Evolutionary conservation across 305 asterid genomes (phyloP), one percentile per base, ranked within the genome.

Genomic region (Solanum aculeatissimum): DNA sequence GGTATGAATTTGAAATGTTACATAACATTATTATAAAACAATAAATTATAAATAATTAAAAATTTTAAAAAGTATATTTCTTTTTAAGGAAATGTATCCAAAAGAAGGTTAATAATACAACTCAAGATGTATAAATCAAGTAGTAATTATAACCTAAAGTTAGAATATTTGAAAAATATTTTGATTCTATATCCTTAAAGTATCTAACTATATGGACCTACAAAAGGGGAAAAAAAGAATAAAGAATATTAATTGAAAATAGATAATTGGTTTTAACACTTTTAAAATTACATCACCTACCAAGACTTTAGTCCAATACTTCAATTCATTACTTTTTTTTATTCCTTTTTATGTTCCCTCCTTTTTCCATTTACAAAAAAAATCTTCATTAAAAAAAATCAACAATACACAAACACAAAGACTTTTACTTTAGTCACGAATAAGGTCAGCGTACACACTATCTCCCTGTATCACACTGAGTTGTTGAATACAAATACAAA

Each of bases 261-360:
- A n/a, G 4, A 27, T 0, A 38, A 68, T 32, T 43, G 62, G 29
- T 38, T 23, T 23, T 80, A 13, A 15, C 4, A 81, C 54, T n/a
- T 19, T 38, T 83, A 80, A 40, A 49, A 70, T 42, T 70, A 40
- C 79, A n/a, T 42, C 79, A n/a, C 65, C 84, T 72, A 51, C 81
- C 57, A 54, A 62, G 47, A 83, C 27, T 60, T 75, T 27, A 68
- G 51, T 69, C 18, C 77, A 68, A 38, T 77, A 74, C 75, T 75
- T 53, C 83, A 53, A 51, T 78, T 68, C 27, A 35, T 55, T 88
- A 43, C 66, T 85, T 75, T 58, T n/a, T 69, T 38, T 42, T n/a
- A n/a, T 23, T 25, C 19, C 63, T 54, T 79, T 79, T 86, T 84
- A 82, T 82, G 86, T 91, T 91, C 96, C 95, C 91, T 91, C 93